Conservation (phyloP, 192 early-diverging fungal genomes). For the Dispira parvispora region DNA sequence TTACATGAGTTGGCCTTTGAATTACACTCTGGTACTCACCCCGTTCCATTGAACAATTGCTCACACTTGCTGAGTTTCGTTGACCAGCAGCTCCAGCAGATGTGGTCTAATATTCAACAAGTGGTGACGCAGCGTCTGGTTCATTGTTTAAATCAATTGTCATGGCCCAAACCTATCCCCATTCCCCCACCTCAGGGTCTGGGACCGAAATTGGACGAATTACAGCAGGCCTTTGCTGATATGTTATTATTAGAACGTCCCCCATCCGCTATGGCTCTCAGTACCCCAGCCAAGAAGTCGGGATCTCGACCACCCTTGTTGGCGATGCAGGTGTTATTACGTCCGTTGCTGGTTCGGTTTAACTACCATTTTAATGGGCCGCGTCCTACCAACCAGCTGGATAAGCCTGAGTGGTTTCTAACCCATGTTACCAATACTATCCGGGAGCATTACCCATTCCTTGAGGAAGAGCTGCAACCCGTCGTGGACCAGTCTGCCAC, state of each 20-base stretch:
- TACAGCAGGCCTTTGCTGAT: constrained; percentile 7
- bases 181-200: not conserved
- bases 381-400: constrained; percentile 50
- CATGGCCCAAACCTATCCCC: constrained; percentile 1
- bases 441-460: constrained; percentile 41
- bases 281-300: no score
- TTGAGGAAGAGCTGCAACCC: constrained; percentile 42
- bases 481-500: constrained; percentile 32
- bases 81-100: not conserved
- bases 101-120: not conserved
- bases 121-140: not conserved
- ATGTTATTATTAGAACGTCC: constrained; percentile 9
- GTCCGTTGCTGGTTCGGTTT: constrained; percentile 43
- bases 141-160: not conserved
- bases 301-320: not conserved
- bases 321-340: constrained; percentile 22
- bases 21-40: not conserved
- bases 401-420: constrained; percentile 74
- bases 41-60: not conserved
- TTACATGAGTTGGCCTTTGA: not conserved
- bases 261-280: not conserved
- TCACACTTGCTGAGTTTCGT: not conserved
- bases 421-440: constrained; percentile 38
- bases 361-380: constrained; percentile 55
- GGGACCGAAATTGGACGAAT: not conserved